Evolutionary conservation across 75 land plant species (phyloP), one percentile per base, ranked within the genome.

Genomic region (Pinus taeda): DNA sequence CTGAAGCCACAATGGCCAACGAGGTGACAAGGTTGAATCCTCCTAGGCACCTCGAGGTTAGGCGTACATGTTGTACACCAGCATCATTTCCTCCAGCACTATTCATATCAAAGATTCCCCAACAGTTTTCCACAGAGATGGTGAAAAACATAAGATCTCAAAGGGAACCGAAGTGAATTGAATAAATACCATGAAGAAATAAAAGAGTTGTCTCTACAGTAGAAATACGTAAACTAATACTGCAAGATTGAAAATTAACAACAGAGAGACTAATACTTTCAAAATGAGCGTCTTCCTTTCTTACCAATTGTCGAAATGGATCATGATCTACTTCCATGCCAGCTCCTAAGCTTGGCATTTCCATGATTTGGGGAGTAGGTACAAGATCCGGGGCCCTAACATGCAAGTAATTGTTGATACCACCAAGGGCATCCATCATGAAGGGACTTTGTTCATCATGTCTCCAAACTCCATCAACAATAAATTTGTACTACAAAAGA

Each of bases 321-420:
- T 88, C 92, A 60, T 81, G 83, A 75, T 94, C 97, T 13, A 95
- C 91, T 59, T 95, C 95, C 97, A 94, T 94, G 77, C 70, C 86
- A 57, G 79, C 76, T 79, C 88, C 77, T 5, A 60, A 45, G 30
- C 76, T 71, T 71, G 85, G 61, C 17, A 73, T 58, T 37, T 67
- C 86, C 39, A 81, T 67, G 73, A 60, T 83, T 6, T 66, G 29
- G 17, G 69, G 58, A 26, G 37, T n/a, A 33, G 76, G 33, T 4
- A 11, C 77, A 55, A 17, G 42, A n/a, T 79, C 81, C 56, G 67
- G 60, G 60, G 60, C 74, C 62, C 66, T 81, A 17, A 83, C 81
- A 62, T 74, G 57, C 14, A 85, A 69, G 61, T 79, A 71, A 66
- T 85, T 88, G 79, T 83, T 88, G 55, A 81, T 85, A 33, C 75